Conservation (phyloP, 1,284 basidiomycete species). For the Xerocomus cyaneibrunnescens region DNA sequence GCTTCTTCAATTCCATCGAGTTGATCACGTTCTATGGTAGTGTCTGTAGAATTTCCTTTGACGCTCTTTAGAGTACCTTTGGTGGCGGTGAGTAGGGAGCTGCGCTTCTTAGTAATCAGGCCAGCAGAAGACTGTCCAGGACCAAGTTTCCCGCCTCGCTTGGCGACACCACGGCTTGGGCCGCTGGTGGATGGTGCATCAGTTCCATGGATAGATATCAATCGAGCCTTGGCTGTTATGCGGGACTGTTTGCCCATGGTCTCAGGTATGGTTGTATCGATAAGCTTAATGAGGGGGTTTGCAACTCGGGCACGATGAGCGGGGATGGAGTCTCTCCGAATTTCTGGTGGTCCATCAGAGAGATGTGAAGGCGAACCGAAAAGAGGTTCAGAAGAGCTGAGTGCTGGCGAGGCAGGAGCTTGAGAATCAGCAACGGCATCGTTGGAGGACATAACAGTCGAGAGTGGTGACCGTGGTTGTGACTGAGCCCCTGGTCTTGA, state of each 20-base stretch:
- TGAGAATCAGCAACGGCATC: not conserved
- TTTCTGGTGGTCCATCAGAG: constrained; percentile 10
- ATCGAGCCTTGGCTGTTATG: constrained; percentile 48
- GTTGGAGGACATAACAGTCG: not conserved
- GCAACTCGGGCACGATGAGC: constrained; percentile 47
- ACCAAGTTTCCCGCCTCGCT: constrained; percentile 41
- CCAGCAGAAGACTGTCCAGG: constrained; percentile 47
- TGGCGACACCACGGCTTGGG: constrained; percentile 9
- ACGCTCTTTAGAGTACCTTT: constrained; percentile 50
- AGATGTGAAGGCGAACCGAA: constrained; percentile 29
- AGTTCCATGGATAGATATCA: constrained; percentile 27
- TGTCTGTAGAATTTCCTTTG: constrained; percentile 38
- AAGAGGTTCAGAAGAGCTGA: constrained; percentile 26
- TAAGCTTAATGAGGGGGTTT: constrained; percentile 53
- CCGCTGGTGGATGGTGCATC: constrained; percentile 14
- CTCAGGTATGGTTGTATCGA: constrained; percentile 39
- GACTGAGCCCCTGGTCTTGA: constrained; percentile 5
- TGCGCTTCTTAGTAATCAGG: constrained; percentile 38
- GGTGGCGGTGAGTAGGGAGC: constrained; percentile 49
- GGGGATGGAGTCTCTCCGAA: constrained; percentile 27
- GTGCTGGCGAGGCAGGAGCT: constrained; percentile 15
- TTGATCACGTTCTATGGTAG: constrained; percentile 10
- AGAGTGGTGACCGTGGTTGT: constrained; percentile 1
- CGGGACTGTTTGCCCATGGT: constrained; percentile 34
- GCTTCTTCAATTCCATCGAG: constrained; percentile 26